Percentiles rank a stretch among this genome's conserved stretches.
Conservation (phyloP, 176 grass and related monocot genomes). For the Oryza rufipogon region DNA sequence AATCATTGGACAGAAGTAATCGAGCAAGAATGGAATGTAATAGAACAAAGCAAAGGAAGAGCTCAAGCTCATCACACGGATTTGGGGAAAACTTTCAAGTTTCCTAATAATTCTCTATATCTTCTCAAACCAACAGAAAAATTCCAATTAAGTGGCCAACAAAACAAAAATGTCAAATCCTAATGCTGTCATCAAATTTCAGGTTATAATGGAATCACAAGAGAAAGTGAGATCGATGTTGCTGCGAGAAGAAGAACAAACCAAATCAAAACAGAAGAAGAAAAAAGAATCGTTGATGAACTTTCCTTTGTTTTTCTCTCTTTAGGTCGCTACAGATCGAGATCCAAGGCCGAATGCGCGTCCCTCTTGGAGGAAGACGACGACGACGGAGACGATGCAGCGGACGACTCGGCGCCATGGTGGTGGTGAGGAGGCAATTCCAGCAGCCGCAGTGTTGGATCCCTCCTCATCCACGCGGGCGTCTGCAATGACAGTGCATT, state of each 20-base stretch:
- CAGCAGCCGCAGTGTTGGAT: constrained; percentile 49
- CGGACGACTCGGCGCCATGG: constrained; percentile 36
- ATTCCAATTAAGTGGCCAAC: constrained; percentile 27
- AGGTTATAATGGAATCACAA: constrained; percentile 51
- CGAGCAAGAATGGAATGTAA: constrained; percentile 27
- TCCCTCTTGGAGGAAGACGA: constrained; percentile 73
- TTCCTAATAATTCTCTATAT: constrained; percentile 53
- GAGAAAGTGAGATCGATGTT: constrained; percentile 4
- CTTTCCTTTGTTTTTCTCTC: constrained; percentile 56
- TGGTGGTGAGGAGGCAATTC: constrained; percentile 42
- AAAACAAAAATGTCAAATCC: constrained; percentile 23
- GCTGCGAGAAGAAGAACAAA: constrained; percentile 6
- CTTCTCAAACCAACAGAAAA: constrained; percentile 58
- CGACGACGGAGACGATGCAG: constrained; percentile 52
- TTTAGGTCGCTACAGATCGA: constrained; percentile 79
- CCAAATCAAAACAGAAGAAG: constrained; percentile 49
- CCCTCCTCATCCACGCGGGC: constrained; percentile 55
- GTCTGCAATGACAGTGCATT: constrained; percentile 49
- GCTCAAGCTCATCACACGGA: constrained; percentile 36
- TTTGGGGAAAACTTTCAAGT: constrained; percentile 43
- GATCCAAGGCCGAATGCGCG: constrained; percentile 81
- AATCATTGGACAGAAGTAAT: constrained; percentile 25
- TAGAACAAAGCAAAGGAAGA: constrained; percentile 40
- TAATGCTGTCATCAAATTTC: constrained; percentile 20
- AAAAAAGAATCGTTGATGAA: constrained; percentile 61